Conservation (phyloP, 768 basidiomycete genomes). For the Boletus reticulatus region DNA sequence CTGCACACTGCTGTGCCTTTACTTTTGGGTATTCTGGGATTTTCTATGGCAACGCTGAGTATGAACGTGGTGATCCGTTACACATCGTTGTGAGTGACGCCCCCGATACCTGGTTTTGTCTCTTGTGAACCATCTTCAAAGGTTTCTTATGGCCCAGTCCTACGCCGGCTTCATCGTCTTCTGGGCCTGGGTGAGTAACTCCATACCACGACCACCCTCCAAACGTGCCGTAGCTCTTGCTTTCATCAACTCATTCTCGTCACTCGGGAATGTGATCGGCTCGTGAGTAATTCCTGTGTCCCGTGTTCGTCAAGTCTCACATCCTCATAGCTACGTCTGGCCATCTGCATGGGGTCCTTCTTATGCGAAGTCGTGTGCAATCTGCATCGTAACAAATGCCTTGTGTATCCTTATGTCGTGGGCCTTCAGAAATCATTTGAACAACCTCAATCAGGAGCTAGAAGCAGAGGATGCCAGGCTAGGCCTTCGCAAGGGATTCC, state of each 20-base stretch:
- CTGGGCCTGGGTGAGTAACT: conserved; percentile 50
- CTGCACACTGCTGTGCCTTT: conserved; percentile 58
- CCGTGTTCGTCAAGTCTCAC: conserved; percentile 5
- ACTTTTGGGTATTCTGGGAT: conserved; percentile 62
- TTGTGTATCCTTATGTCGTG: conserved; percentile 49
- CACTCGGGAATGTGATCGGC: conserved; percentile 82
- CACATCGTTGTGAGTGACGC: conserved; percentile 50
- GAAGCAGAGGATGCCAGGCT: conserved; percentile 39
- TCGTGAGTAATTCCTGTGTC: conserved; percentile 48
- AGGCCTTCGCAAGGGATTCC: conserved; percentile 36
- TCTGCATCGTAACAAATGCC: conserved; percentile 62
- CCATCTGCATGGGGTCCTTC: conserved; percentile 66
- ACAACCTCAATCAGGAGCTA: conserved; percentile 37
- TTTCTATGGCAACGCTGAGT: conserved; percentile 60
- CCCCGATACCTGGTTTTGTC: not conserved
- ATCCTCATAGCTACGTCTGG: conserved; percentile 55
- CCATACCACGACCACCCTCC: conserved; percentile 75
- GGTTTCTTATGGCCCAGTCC: conserved; percentile 75
- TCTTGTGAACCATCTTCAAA: conserved; percentile 24
- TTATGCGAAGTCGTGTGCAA: conserved; percentile 67
- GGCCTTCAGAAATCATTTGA: conserved; percentile 47
- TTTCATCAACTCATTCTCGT: conserved; percentile 75
- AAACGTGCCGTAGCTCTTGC: conserved; percentile 89
- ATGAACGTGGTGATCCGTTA: conserved; percentile 64
- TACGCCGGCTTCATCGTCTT: conserved; percentile 73